Evolutionary conservation across 257 asterid species (phyloP), one percentile per base, ranked within the genome.

Genomic region (Fraxinus anomala): DNA sequence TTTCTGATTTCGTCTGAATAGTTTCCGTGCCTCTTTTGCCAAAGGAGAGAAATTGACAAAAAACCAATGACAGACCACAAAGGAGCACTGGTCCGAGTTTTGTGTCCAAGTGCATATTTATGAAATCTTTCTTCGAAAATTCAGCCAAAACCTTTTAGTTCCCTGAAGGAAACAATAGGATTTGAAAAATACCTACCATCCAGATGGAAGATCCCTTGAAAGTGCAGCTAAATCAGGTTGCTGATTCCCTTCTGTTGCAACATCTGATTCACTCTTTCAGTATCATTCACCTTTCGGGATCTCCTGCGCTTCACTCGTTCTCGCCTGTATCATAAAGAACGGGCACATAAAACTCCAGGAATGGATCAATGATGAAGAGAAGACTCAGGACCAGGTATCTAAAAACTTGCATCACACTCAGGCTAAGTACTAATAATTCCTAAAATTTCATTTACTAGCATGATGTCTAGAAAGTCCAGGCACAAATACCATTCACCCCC

Each of bases 271-370:
- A 66, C 70, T 82, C 73, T 69, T 77, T 47, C 82, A 42, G 86
- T 71, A 72, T 88, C 95, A 76, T 88, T 91, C 82, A 76, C 82
- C 81, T 79, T 85, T 83, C 87, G 81, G 11, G 94, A 92, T 76
- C 91, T 89, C 89, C 79, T 91, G 79, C 94, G 94, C 83, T 92
- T 96, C 77, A 96, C 99, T 31, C 97, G 92, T 80, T 91, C 99
- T 82, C 97, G 90, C 99, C 99, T 96, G 86, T 80, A 72, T 79
- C 85, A 82, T 30, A 75, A 61, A 72, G 42, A 76, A 40, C 72
- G 76, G 79, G 80, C 77, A 75, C 65, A 49, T 72, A 19, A 74
- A 67, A 40, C 31, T 47, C 37, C 54, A 76, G 11, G 13, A 69
- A 37, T 26, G 37, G 72, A 68, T 34, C 26, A 9, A 23, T 3